Evolutionary conservation across 257 asterid species (phyloP), one percentile per base, ranked within the genome.

Genomic region (Nyctanthes arbortristis): DNA sequence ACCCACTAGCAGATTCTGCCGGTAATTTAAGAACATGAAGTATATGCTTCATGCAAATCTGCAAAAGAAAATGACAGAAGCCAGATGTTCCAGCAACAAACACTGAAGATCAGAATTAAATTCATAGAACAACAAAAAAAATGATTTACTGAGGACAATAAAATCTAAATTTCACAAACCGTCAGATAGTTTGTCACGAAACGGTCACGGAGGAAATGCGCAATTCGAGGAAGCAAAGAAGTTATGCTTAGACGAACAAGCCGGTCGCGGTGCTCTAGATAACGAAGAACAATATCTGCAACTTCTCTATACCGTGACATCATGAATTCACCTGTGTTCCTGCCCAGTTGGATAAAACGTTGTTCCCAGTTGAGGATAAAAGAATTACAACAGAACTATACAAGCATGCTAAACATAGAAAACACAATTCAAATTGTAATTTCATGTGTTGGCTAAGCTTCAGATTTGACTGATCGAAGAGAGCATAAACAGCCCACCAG

Each of bases 241-340:
- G 99, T 94, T 78, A 94, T 94, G 90, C 99, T 94, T 74, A 91
- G 95, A 62, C 99, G 99, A 84, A 94, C 99, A 74, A 94, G 95
- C 70, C 96, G 83, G 78, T 94, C 99, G 66, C 95, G 87, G 77
- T 91, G 93, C 85, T 94, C 97, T 75, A 94, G 82, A 88, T 94
- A 94, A 71, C 96, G 88, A 45, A 94, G 93, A 69, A 94, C 97
- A 82, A 94, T 94, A 61, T 94, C 99, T 61, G 99, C 97, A 65
- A 94, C 99, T 82, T 94, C 99, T 82, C 99, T 86, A 68, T 94
- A 94, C 79, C 97, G 86, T 67, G 97, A 94, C 97, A 94, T 94
- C 99, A 94, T 94, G 85, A 94, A 94, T 80, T 94, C 99, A 7
- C 99, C 99, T 1, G 99, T 91, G 63, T 94, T 94, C 89, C 99